phyloP scores from a whole-genome alignment of 768 basidiomycete genomes.

The Kwoniella dejecticola region DNA sequence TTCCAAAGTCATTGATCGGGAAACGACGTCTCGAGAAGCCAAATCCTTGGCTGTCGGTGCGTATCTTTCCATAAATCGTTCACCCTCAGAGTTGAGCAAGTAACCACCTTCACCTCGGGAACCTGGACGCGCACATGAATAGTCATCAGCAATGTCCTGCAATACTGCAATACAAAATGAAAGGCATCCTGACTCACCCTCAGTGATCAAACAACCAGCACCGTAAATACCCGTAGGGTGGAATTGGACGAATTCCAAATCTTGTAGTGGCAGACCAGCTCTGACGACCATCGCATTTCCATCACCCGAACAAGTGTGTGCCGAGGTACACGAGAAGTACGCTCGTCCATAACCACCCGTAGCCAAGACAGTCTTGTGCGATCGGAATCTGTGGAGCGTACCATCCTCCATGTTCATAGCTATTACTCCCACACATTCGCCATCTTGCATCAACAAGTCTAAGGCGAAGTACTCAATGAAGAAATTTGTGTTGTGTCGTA shows the following conservation, averaged over 20 bases:
- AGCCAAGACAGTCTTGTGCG: constrained; percentile 97
- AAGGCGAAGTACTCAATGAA: constrained; percentile 99
- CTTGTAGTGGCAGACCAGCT: constrained; percentile 94
- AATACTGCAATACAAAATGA: no score
- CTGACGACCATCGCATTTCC: constrained; percentile 98
- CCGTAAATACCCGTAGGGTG: constrained; percentile 99
- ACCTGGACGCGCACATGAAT: constrained; percentile 60
- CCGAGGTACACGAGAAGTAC: constrained; percentile 96
- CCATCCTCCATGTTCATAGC: constrained; percentile 99
- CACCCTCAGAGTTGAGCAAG: constrained; percentile 95
- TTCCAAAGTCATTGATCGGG: constrained; percentile 98
- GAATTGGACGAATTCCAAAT: constrained; percentile 99
- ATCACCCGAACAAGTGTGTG: constrained; percentile 98
- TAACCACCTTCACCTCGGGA: constrained; percentile 99
- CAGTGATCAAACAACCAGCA: constrained; percentile 97
- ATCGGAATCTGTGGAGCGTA: constrained; percentile 95
- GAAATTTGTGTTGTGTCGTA: constrained; percentile 98
- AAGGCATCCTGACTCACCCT: constrained; percentile 66
- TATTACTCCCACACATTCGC: constrained; percentile 98
- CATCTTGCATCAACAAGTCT: constrained; percentile 97
- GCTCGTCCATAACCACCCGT: constrained; percentile 98
- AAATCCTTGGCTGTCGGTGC: constrained; percentile 99
- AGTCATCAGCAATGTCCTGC: neutral
- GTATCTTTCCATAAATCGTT: constrained; percentile 99
- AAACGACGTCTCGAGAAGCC: constrained; percentile 98